Base-by-base conservation (phyloP, 192 early-diverging fungal genomes). In the Coemansia sp. region DNA sequence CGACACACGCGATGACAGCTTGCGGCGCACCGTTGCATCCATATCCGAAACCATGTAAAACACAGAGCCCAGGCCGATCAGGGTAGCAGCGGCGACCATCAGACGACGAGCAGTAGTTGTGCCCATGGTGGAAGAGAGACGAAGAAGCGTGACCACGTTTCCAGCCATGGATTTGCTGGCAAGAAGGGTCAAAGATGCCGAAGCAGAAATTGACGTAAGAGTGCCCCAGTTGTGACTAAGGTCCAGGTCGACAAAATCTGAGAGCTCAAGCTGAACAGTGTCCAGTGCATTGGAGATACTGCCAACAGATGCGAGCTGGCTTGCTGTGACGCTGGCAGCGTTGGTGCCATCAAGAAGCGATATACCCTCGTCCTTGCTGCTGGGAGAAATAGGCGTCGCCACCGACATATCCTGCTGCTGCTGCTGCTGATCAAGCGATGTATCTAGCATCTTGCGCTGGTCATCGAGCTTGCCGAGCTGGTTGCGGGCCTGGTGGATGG, bases 31-130 rank as follows among this genome's bases (percentile, higher is more conserved):
- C 0, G 86, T 88, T 32, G 83, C 76, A 60, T 87, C 87, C 85
- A 90, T 88, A 36, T 93, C 91, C 7, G 83, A 76, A 6, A 89
- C 77, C 56, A 93, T 71, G 63, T 90, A 93, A 25, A 87, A 69
- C 30, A 86, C 56, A 0, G 85, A 72, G 52, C 90, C 88, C 51
- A 87, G 60, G 14, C 83, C 78, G 25, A 81, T 54, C 22, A 81
- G 64, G 49, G 55, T 56, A 7, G 75, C 78, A 11, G 72, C 63
- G 14, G 69, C 70, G 56, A 85, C 69, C 31, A 82, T 60, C 54
- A 82, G 51, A 59, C 72, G 74, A 28, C 77, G 85, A n/a, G 72
- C 72, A 2, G 74, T 77, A 22, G 58, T 40, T 2, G 79, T 31
- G 32, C 74, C 68, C 58, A 80, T 69, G 48, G 76, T 64, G 17